phyloP scores from a whole-genome alignment of 768 basidiomycete genomes.

The Floccularia luteovirens region DNA sequence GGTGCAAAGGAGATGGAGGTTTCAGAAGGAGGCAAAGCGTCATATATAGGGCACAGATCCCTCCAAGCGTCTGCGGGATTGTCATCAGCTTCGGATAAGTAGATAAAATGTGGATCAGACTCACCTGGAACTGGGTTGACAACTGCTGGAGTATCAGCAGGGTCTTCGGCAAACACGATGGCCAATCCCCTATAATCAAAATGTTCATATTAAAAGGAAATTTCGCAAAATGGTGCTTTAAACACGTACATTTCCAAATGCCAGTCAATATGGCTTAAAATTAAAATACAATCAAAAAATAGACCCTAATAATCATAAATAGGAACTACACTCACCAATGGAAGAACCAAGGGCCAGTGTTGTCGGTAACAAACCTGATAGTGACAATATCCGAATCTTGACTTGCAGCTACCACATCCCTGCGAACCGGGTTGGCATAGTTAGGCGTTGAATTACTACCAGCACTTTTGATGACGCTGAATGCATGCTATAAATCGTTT shows the following conservation, averaged over 20 bases:
- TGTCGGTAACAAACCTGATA: slow-evolving; percentile 55
- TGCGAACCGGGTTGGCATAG: slow-evolving; percentile 38
- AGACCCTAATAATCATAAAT: slow-evolving; percentile 10
- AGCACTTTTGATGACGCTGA: slow-evolving; percentile 30
- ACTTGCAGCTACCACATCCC: slow-evolving; percentile 30
- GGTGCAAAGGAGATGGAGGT: slow-evolving; percentile 1
- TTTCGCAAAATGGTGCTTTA: background rate
- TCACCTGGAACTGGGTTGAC: slow-evolving; percentile 17
- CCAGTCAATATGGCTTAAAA: slow-evolving; percentile 31
- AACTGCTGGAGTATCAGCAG: slow-evolving; percentile 9
- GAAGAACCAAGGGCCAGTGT: slow-evolving; percentile 30
- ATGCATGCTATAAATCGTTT: slow-evolving; percentile 24
- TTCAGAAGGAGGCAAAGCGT: background rate
- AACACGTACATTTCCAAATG: slow-evolving; percentile 25
- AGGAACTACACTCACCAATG: slow-evolving; percentile 32
- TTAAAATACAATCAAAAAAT: background rate
- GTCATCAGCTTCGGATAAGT: background rate
- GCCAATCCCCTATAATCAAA: slow-evolving; percentile 18
- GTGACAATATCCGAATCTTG: slow-evolving; percentile 29
- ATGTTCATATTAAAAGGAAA: background rate
- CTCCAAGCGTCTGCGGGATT: slow-evolving; percentile 3
- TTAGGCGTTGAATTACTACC: slow-evolving; percentile 29
- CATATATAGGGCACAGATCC: background rate
- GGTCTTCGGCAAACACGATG: slow-evolving; percentile 26
- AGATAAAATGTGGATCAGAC: background rate